Percentiles rank a stretch among this genome's conserved stretches.
phyloP scores from a whole-genome alignment of 805 yeast genomes.

The Candida coleopterorum region DNA sequence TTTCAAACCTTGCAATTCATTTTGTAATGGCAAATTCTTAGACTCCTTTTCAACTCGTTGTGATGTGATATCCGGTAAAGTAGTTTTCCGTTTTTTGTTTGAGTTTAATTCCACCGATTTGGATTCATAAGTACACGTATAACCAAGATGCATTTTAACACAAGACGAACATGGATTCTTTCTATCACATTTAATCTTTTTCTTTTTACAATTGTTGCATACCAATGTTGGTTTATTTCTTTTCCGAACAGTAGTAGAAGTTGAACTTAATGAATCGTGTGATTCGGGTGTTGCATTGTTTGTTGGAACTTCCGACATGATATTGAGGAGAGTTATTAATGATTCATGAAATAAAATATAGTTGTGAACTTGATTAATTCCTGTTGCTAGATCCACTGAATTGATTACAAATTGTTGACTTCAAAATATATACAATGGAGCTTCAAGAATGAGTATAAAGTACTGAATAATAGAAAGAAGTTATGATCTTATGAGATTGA shows the following conservation, averaged over 20 bases:
- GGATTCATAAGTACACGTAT: conserved; percentile 6
- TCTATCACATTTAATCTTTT: conserved; percentile 33
- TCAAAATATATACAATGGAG: too few relatives aligned
- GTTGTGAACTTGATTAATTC: too few relatives aligned
- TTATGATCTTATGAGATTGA: too few relatives aligned
- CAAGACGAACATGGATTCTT: conserved; percentile 31
- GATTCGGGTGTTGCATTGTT: not conserved
- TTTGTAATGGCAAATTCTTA: not conserved
- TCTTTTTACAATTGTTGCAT: conserved; percentile 28
- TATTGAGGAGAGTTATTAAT: not conserved
- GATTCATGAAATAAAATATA: too few relatives aligned
- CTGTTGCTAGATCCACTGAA: too few relatives aligned
- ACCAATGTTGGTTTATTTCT: conserved; percentile 35
- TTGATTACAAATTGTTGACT: too few relatives aligned
- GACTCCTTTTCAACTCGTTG: not conserved
- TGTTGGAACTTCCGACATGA: not conserved
- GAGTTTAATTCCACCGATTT: conserved; percentile 6
- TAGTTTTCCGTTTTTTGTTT: not conserved
- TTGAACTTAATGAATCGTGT: not conserved
- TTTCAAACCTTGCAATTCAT: conserved; percentile 9
- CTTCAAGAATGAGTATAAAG: too few relatives aligned
- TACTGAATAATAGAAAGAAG: too few relatives aligned
- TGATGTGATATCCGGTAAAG: not conserved
- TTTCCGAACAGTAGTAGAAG: conserved; percentile 2
- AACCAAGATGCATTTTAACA: conserved; percentile 20